These are phyloP conservation scores for Calonectria hongkongensis DNA, from an alignment of 2,329 filamentous ascomycete species.

Conservation along the genomic window DNA sequence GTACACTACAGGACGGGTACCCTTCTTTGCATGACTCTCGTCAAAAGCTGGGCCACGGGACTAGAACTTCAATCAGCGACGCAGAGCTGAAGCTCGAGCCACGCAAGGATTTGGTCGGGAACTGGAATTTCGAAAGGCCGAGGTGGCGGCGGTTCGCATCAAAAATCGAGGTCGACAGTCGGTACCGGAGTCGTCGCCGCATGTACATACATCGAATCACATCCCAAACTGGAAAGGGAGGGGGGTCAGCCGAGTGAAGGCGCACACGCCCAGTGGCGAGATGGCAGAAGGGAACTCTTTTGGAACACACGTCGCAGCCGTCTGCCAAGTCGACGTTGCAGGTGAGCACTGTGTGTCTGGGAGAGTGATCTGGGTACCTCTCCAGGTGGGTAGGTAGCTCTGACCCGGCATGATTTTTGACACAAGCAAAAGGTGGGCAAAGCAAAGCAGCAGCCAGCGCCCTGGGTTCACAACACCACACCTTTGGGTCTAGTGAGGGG, in stretches of 20 bases:
- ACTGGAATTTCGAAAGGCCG: conserved; percentile 46
- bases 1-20: conserved; percentile 45
- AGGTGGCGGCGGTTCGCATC: conserved; percentile 50
- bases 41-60: conserved; percentile 50
- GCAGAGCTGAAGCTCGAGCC: conserved; percentile 48
- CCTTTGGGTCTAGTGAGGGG: conserved; percentile 48
- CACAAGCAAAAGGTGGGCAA: conserved; percentile 36
- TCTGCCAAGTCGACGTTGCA: conserved; percentile 28
- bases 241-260: conserved; percentile 28
- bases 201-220: conserved; percentile 42
- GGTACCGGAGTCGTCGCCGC: conserved; percentile 44
- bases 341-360: conserved; percentile 34
- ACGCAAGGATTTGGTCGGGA: conserved; percentile 42
- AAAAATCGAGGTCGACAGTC: conserved; percentile 43
- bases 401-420: conserved; percentile 33
- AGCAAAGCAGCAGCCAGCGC: conserved; percentile 36
- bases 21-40: conserved; percentile 53
- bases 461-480: conserved; percentile 47
- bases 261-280: conserved; percentile 34
- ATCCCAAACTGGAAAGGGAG: conserved; percentile 32
- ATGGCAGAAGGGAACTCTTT: conserved; percentile 25
- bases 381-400: conserved; percentile 32
- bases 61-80: conserved; percentile 43
- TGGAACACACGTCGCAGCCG: conserved; percentile 10
- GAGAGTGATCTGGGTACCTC: conserved; percentile 28